phyloP scores from a whole-genome alignment of 2,329 filamentous ascomycete species.

The Diaporthe sp. region DNA sequence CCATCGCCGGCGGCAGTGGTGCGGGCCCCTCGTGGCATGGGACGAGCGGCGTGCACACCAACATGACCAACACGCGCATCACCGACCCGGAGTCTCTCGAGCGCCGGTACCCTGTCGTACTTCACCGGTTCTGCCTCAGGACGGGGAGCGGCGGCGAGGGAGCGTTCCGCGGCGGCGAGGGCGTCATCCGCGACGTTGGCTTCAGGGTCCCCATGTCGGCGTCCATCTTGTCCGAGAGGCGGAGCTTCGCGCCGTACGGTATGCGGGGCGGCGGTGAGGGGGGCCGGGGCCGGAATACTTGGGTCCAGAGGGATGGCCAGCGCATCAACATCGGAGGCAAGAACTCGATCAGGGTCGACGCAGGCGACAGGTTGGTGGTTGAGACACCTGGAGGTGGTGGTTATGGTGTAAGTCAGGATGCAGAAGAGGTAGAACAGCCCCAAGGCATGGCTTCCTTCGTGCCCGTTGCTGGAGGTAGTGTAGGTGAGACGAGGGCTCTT shows the following conservation, averaged over 20 bases:
- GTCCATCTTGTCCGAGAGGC: constrained; percentile 50
- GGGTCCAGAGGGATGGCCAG: constrained; percentile 44
- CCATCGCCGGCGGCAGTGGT: constrained; percentile 49
- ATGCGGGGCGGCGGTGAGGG: constrained; percentile 48
- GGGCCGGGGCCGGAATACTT: constrained; percentile 34
- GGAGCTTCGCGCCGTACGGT: constrained; percentile 49
- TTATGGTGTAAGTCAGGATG: neutral
- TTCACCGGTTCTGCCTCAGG: constrained; percentile 46
- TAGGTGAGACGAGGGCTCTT: constrained; percentile 6
- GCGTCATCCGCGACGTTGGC: constrained; percentile 49
- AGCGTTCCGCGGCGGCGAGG: constrained; percentile 47
- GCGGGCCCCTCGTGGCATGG: constrained; percentile 47
- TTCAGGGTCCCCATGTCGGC: constrained; percentile 48
- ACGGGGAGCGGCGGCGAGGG: constrained; percentile 47
- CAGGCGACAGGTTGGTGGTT: constrained; percentile 51
- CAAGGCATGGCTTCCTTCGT: neutral
- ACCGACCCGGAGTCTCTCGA: constrained; percentile 49
- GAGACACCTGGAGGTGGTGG: constrained; percentile 52
- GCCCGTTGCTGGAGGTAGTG: constrained; percentile 9
- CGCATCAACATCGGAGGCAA: constrained; percentile 49
- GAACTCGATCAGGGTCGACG: constrained; percentile 44
- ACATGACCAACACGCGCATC: constrained; percentile 47
- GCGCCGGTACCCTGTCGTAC: constrained; percentile 49
- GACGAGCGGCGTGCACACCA: constrained; percentile 39
- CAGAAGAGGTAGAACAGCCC: neutral